phyloP scores from a whole-genome alignment of 2,329 filamentous ascomycete species.

The Scedosporium apiospermum region DNA sequence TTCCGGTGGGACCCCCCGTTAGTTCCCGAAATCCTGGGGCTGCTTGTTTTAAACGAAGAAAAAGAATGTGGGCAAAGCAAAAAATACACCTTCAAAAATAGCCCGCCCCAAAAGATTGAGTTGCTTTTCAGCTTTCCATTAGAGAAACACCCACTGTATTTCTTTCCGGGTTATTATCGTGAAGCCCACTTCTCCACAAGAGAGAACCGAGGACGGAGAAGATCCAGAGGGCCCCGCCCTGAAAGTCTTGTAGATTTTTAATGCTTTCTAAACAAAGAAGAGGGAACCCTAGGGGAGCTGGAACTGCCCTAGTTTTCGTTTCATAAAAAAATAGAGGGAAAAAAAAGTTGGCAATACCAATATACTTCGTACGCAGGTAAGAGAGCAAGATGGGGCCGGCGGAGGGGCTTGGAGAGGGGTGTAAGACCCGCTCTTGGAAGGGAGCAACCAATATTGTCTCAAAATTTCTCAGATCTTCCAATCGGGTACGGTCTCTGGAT shows the following conservation, averaged over 20 bases:
- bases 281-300: no score
- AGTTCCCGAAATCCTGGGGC: background rate
- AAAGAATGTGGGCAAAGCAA: no score
- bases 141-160: background rate
- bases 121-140: background rate
- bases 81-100: no score
- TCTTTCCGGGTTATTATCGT: slow-evolving; percentile 5
- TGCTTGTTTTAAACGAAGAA: background rate
- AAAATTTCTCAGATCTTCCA: background rate
- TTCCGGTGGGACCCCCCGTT: background rate
- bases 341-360: no score
- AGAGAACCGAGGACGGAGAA: background rate
- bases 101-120: no score
- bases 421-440: background rate
- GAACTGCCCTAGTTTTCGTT: no score
- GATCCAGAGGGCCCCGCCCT: no score
- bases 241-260: no score
- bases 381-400: background rate
- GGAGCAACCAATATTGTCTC: background rate
- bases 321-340: no score
- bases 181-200: background rate
- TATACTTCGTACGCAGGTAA: no score
- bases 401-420: background rate
- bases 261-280: no score
- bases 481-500: slow-evolving; percentile 1